Base-by-base conservation (phyloP, 106 monocot species). In the Acorus calamus region DNA sequence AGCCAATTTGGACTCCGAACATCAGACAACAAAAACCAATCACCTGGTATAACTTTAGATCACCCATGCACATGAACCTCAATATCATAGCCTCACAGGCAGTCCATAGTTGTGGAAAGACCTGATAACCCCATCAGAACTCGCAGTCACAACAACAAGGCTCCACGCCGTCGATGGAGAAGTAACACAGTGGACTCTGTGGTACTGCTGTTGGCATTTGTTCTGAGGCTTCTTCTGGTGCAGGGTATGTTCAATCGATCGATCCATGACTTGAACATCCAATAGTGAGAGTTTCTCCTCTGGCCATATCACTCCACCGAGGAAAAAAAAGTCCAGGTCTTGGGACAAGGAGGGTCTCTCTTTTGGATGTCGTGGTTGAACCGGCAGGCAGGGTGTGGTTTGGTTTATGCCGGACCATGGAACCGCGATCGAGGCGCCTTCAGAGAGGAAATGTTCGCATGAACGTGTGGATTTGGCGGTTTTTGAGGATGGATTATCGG, bases 81-180 rank as follows among this genome's bases (percentile, higher is more conserved):
- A 28, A 28, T 28, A 28, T 83, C 77, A 89, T 61, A 83, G 50
- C 69, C 82, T 82, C 4, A 81, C 84, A 14, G 89, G 86, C 67
- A 89, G 77, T 65, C 89, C 89, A 65, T 81, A 94, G 64, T 89
- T 89, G 58, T 77, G 81, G 73, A 89, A 94, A 63, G 89, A 70
- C 67, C 89, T 86, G 67, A 89, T 84, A 47, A 55, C 55, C 44
- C 94, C 94, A 61, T 86, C 77, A 5, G 52, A 7, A 42, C 84
- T 79, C 4, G 81, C 94, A 8, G 94, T 87, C 44, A 87, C 74
- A 59, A 94, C 84, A 56, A 86, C 86, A 8, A 63, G 44, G 57
- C 74, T 82, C 86, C 86, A 84, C 4, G 81, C 55, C 13, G 77
- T 58, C 6, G 78, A 72, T 0, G 46, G 42, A 53, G 14, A 56